Evolutionary conservation across 2,329 filamentous ascomycete species (phyloP).

Genomic region (Metarhizium brunneum): DNA sequence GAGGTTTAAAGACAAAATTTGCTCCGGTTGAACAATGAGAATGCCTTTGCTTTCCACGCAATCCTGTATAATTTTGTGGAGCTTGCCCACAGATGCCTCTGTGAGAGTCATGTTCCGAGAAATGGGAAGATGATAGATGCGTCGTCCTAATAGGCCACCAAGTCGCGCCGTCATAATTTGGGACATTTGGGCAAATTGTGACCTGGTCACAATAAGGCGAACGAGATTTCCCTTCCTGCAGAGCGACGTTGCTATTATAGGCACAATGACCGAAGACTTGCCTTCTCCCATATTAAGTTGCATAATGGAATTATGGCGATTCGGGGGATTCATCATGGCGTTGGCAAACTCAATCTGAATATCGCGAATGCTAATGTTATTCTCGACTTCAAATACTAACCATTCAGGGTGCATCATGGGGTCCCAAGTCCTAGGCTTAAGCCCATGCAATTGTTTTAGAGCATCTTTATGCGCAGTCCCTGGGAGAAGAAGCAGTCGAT

Average conservation of each 20-base stretch:
- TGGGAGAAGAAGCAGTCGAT: slow-evolving; percentile 22
- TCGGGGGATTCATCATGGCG: slow-evolving; percentile 37
- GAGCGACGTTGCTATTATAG: slow-evolving; percentile 45
- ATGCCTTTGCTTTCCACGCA: slow-evolving; percentile 29
- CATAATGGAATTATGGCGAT: slow-evolving; percentile 39
- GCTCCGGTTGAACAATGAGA: slow-evolving; percentile 51
- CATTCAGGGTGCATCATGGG: slow-evolving; percentile 42
- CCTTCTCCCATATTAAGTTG: slow-evolving; percentile 64
- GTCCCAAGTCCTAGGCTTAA: slow-evolving; percentile 38
- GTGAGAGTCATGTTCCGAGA: background rate
- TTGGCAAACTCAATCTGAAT: slow-evolving; percentile 47
- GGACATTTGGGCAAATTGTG: background rate
- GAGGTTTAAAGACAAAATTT: slow-evolving; percentile 51
- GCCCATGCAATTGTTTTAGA: slow-evolving; percentile 23
- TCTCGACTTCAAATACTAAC: slow-evolving; percentile 55
- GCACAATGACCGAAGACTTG: slow-evolving; percentile 57
- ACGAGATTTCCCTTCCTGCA: slow-evolving; percentile 40
- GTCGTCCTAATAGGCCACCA: background rate
- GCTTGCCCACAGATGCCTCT: background rate
- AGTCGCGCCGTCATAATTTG: background rate
- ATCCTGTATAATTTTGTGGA: background rate
- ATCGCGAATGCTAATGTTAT: slow-evolving; percentile 45
- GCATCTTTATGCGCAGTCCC: slow-evolving; percentile 18
- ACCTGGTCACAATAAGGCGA: slow-evolving; percentile 32
- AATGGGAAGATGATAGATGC: background rate